Evolutionary conservation across 495 filamentous ascomycete species (phyloP).

Genomic region (Aspergillus funiculosus): DNA sequence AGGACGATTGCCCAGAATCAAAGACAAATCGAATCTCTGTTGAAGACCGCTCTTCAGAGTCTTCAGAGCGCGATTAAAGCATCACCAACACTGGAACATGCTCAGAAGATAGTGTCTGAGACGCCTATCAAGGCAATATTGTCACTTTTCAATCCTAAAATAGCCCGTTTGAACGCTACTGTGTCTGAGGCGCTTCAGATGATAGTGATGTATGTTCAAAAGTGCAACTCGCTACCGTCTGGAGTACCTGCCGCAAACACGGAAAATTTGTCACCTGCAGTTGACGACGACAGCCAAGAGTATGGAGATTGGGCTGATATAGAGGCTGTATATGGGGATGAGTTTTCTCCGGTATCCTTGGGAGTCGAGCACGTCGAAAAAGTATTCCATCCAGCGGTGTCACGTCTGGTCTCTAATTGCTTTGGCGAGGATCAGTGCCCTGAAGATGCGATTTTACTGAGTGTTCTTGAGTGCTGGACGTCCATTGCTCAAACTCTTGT

Average conservation of each 20-base stretch:
- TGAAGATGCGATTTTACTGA: conserved; percentile 52
- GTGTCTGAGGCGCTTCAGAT: conserved; percentile 35
- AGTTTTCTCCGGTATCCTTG: conserved; percentile 18
- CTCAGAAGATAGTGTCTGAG: conserved; percentile 32
- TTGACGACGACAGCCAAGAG: conserved; percentile 66
- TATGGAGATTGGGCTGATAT: conserved; percentile 63
- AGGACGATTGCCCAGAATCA: conserved; percentile 56
- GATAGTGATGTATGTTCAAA: conserved; percentile 34
- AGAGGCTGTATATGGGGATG: conserved; percentile 43
- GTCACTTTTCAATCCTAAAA: conserved; percentile 34
- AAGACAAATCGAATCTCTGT: conserved; percentile 51
- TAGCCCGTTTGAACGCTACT: conserved; percentile 31
- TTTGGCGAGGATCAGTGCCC: conserved; percentile 59
- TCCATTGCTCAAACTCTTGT: conserved; percentile 50
- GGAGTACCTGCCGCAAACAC: not conserved
- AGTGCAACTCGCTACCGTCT: conserved; percentile 23
- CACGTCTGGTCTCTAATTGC: conserved; percentile 58
- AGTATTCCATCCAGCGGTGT: conserved; percentile 47
- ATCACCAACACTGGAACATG: conserved; percentile 31
- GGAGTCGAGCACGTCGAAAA: conserved; percentile 35
- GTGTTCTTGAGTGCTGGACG: conserved; percentile 55
- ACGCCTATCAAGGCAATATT: conserved; percentile 33
- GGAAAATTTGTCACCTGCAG: conserved; percentile 11
- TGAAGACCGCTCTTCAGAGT: conserved; percentile 49
- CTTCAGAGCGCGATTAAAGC: conserved; percentile 46